Evolutionary conservation across 2,329 filamentous ascomycete genomes (phyloP).

Genomic region (Cordyceps pruinosa): DNA sequence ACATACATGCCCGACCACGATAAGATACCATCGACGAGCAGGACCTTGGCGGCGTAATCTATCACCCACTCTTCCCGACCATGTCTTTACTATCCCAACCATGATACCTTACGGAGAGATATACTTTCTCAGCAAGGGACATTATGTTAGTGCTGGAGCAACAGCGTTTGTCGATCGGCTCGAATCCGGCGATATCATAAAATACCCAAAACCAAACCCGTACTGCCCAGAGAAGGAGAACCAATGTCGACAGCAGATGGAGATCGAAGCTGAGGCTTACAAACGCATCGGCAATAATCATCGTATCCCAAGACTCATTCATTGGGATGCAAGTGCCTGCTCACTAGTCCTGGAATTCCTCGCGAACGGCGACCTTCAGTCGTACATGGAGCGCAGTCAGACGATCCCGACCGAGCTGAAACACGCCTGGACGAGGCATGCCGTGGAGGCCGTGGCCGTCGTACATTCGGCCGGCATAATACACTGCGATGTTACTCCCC

Average conservation of each 20-base stretch:
- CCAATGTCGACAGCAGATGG: slow-evolving; percentile 15
- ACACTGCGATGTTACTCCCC: slow-evolving; percentile 33
- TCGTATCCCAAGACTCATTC: slow-evolving; percentile 17
- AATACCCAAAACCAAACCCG: slow-evolving; percentile 19
- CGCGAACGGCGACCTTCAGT: slow-evolving; percentile 20
- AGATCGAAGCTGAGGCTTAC: slow-evolving; percentile 21
- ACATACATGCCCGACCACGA: neutral
- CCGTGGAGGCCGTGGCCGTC: slow-evolving; percentile 26
- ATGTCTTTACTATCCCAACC: slow-evolving; percentile 17
- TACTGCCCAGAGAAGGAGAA: slow-evolving; percentile 1
- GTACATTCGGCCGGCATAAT: slow-evolving; percentile 30
- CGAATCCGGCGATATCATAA: slow-evolving; percentile 18
- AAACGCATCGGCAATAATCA: slow-evolving; percentile 16
- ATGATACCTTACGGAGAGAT: slow-evolving; percentile 15
- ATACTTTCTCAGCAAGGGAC: slow-evolving; percentile 19
- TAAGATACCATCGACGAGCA: neutral
- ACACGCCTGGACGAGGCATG: slow-evolving; percentile 24
- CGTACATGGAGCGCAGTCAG: slow-evolving; percentile 15
- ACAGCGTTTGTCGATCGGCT: slow-evolving; percentile 19
- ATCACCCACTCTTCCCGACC: slow-evolving; percentile 16
- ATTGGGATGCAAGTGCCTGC: slow-evolving; percentile 19
- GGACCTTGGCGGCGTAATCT: slow-evolving; percentile 17
- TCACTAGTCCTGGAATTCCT: slow-evolving; percentile 22
- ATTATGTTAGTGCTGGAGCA: slow-evolving; percentile 13
- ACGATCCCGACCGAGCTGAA: neutral